Evolutionary conservation across 2,329 filamentous ascomycete species (phyloP), one percentile per base, ranked within the genome.

Genomic region (Periglandula ipomoeae): DNA sequence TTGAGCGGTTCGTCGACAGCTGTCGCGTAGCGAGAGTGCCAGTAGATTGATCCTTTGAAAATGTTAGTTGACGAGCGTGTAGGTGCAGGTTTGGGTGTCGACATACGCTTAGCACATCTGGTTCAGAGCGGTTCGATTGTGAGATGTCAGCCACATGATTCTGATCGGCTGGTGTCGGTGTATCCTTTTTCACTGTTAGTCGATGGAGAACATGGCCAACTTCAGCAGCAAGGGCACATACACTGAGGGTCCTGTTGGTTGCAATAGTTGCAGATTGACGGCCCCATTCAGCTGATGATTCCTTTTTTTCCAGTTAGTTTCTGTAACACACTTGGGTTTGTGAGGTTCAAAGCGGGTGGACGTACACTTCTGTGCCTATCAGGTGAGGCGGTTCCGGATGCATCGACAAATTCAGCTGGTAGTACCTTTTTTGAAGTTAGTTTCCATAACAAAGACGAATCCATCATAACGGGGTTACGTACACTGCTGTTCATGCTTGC

Each of bases 341-440:
- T 4, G 19, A 10, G 1, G 9, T 17, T n/a, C 4, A 8, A 7
- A 20, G 9, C 26, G 44, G 20, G 34, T 35, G 13, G 10, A 46
- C 45, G 35, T 46, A 44, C 44, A 34, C 15, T 47, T 45, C 19
- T 11, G 26, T 30, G 34, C 42, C 41, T 22, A 19, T 24, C 19
- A 20, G 5, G 4, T 15, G 45, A 44, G 22, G 23, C 17, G 19
- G 20, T 8, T 11, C 32, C 17, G n/a, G 5, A 23, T 20, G 27
- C 27, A n/a, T 24, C 43, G 22, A 39, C 9, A 23, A 11, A 19
- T 32, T n/a, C 47, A 35, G 24, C 41, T 30, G 40, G 15, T 40
- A 17, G 20, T 40, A 34, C 53, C 57, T 58, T 54, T 44, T 42
- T 34, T 44, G 24, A 46, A 49, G 56, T 56, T 52, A 58, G 53